These are phyloP conservation scores for Albugo candida DNA, from an alignment of 352 stramenopile genomes.

Conservation along the genomic window DNA sequence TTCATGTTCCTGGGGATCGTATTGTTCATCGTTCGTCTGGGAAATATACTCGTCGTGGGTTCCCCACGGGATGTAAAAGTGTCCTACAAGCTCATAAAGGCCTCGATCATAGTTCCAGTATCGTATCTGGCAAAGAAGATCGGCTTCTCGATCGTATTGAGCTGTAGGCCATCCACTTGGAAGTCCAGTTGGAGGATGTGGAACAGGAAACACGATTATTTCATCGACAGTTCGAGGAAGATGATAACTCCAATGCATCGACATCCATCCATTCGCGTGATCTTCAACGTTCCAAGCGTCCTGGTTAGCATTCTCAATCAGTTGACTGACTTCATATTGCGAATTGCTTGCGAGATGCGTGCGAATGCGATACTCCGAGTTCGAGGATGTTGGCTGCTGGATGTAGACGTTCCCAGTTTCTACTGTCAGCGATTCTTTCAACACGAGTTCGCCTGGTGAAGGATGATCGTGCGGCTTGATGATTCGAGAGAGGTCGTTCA, in stretches of 20 bases:
- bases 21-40: slow-evolving; percentile 42
- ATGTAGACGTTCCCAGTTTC: slow-evolving; percentile 16
- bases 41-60: slow-evolving; percentile 29
- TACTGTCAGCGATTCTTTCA: slow-evolving; percentile 39
- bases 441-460: slow-evolving; percentile 36
- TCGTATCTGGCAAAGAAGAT: slow-evolving; percentile 52
- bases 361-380: too few species aligned
- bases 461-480: slow-evolving; percentile 21
- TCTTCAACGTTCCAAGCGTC: slow-evolving; percentile 20
- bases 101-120: slow-evolving; percentile 37
- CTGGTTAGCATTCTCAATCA: too few species aligned
- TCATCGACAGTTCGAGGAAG: slow-evolving; percentile 31
- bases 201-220: slow-evolving; percentile 33
- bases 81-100: slow-evolving; percentile 25
- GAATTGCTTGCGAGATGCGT: too few species aligned
- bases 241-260: slow-evolving; percentile 64
- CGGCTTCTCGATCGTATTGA: slow-evolving; percentile 10
- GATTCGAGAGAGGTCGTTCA: slow-evolving; percentile 30
- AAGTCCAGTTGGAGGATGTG: slow-evolving; percentile 32
- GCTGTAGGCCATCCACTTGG: slow-evolving; percentile 32
- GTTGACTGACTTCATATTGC: too few species aligned
- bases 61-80: slow-evolving; percentile 69
- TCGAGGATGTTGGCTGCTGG: not conserved
- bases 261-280: slow-evolving; percentile 23
- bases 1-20: slow-evolving; percentile 4